Evolutionary conservation across 164 flowering plant genomes (phyloP).

Genomic region (Berberis vulgaris): DNA sequence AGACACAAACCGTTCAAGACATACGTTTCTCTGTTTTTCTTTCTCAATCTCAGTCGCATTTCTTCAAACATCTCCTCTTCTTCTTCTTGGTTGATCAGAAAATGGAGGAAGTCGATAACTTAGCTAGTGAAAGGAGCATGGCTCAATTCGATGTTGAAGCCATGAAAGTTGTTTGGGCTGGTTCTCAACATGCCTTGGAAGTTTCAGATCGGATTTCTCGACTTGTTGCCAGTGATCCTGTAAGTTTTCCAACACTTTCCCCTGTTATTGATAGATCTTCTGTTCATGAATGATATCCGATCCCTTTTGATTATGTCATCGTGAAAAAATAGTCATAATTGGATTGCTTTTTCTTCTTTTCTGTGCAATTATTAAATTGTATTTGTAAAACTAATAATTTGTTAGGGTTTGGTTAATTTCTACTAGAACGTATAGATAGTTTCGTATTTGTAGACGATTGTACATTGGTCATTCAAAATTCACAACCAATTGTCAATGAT

Average conservation of each 20-base stretch:
- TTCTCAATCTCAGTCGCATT: too few species aligned
- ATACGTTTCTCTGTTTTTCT: too few species aligned
- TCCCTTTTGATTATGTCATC: background rate
- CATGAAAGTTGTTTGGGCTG: constrained; percentile 99
- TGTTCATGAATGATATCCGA: background rate
- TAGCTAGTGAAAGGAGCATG: constrained; percentile 58
- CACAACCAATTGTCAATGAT: too few species aligned
- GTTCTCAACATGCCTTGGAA: constrained; percentile 54
- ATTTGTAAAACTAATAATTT: too few species aligned
- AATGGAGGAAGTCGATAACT: constrained; percentile 59
- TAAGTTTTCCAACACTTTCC: constrained; percentile 10
- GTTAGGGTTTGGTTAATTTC: too few species aligned
- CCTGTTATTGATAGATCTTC: background rate
- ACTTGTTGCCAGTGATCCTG: constrained; percentile 89
- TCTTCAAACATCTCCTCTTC: too few species aligned
- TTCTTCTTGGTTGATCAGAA: background rate
- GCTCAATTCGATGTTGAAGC: constrained; percentile 80
- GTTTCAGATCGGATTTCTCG: constrained; percentile 75
- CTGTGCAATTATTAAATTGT: background rate
- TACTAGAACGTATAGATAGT: too few species aligned
- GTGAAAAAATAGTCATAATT: background rate
- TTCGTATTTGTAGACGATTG: too few species aligned
- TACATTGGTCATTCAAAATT: too few species aligned
- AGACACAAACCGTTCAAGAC: too few species aligned
- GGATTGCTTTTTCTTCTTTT: background rate